These are phyloP conservation scores for Funneliformis geosporum DNA, from an alignment of 192 early-diverging fungal genomes.

Conservation along the genomic window DNA sequence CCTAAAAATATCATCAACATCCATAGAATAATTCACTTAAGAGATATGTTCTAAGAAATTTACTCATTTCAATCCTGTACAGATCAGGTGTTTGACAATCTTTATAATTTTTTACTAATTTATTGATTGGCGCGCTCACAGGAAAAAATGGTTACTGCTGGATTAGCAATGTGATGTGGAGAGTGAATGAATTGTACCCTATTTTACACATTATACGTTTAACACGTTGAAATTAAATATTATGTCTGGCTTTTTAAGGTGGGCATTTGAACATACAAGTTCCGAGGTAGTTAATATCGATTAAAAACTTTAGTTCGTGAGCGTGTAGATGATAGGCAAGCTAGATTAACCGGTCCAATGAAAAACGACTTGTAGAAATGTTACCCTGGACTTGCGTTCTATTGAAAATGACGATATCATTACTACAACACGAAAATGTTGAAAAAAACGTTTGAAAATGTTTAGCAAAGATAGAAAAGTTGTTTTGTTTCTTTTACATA, in stretches of 20 bases:
- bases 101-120: constrained; percentile 87
- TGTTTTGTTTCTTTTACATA: no score
- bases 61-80: constrained; percentile 97
- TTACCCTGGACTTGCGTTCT: constrained; percentile 88
- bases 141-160: constrained; percentile 97
- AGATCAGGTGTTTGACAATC: constrained; percentile 98
- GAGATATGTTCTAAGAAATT: constrained; percentile 83
- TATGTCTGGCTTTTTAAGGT: constrained; percentile 5
- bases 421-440: no score
- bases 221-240: background rate
- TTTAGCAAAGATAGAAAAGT: no score
- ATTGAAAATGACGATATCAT: constrained; percentile 93
- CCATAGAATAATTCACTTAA: constrained; percentile 84
- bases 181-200: background rate
- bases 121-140: constrained; percentile 92
- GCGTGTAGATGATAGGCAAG: constrained; percentile 88
- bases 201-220: no score
- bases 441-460: no score
- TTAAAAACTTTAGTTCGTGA: no score
- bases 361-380: constrained; percentile 87
- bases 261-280: constrained; percentile 78
- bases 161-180: constrained; percentile 96
- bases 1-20: constrained; percentile 83
- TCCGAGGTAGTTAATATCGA: constrained; percentile 91
- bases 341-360: constrained; percentile 70